These are phyloP conservation scores for Clonostachys sp. DNA, from an alignment of 2,329 filamentous ascomycete species.

Conservation along the genomic window DNA sequence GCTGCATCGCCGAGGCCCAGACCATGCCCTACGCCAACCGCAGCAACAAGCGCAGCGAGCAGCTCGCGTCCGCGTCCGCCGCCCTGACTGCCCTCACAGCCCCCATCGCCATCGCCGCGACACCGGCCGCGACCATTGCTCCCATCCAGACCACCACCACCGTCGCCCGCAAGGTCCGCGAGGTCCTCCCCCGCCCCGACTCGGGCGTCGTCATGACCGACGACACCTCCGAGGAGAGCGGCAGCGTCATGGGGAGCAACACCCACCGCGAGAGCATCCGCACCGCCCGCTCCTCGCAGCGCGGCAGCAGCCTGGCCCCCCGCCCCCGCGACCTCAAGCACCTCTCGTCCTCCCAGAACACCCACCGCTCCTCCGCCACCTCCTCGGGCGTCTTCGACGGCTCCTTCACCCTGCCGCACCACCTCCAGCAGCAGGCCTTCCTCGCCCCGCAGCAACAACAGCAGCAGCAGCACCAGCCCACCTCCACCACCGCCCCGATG, in stretches of 20 bases:
- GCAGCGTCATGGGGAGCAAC: conserved; percentile 12
- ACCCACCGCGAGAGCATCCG: conserved; percentile 21
- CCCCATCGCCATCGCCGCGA: background rate
- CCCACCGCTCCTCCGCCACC: no score
- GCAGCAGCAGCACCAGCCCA: no score
- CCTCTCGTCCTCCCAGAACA: no score
- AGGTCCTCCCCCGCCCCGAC: conserved; percentile 22
- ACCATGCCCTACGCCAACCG: conserved; percentile 32
- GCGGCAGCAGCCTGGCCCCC: conserved; percentile 1
- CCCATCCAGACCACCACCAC: conserved; percentile 1
- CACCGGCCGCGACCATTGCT: background rate
- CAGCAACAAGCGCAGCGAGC: conserved; percentile 27
- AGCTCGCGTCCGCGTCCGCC: background rate
- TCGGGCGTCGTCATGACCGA: conserved; percentile 29
- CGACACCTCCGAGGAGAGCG: conserved; percentile 30
- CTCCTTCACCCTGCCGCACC: no score
- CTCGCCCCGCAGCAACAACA: no score
- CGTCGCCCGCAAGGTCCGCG: conserved; percentile 12
- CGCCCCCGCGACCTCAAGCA: no score
- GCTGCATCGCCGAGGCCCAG: conserved; percentile 25
- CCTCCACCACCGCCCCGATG: no score
- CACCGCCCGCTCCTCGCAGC: conserved; percentile 10
- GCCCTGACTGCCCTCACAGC: background rate
- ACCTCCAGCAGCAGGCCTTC: no score
- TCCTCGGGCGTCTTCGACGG: no score